Evolutionary conservation across 2,329 filamentous ascomycete genomes (phyloP).

Genomic region (Apiospora koreana): DNA sequence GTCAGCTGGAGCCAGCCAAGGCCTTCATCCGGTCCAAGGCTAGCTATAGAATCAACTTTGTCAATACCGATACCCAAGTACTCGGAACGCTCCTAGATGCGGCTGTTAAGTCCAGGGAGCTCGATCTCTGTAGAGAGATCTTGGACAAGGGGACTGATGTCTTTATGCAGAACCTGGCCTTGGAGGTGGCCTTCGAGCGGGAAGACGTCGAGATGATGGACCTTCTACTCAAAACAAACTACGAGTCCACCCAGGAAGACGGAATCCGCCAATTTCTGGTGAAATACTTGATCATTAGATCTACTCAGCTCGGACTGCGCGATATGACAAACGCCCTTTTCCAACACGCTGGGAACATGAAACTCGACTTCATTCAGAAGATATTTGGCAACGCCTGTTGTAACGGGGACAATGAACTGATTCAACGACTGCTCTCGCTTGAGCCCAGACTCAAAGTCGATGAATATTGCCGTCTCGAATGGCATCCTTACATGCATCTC

Average conservation of each 20-base stretch:
- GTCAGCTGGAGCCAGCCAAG: background rate
- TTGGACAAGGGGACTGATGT: background rate
- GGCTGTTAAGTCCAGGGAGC: background rate
- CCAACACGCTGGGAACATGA: background rate
- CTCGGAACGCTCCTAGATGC: background rate
- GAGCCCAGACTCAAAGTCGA: background rate
- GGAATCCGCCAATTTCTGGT: background rate
- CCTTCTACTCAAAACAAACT: background rate
- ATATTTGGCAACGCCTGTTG: background rate
- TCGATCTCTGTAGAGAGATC: background rate
- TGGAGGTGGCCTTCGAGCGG: background rate
- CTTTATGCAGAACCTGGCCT: background rate
- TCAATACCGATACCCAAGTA: rapidly evolving
- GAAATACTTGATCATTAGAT: background rate
- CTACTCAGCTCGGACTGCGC: background rate
- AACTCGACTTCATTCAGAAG: background rate
- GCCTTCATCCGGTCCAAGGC: background rate
- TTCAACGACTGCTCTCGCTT: background rate
- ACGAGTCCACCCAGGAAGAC: background rate
- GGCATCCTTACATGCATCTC: too few relatives aligned
- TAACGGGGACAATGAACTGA: background rate
- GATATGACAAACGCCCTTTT: background rate
- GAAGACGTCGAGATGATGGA: background rate
- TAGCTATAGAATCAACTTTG: background rate
- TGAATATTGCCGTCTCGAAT: too few relatives aligned